Evolutionary conservation across 2,329 filamentous ascomycete genomes (phyloP).

Genomic region (Tolypocladium paradoxum): DNA sequence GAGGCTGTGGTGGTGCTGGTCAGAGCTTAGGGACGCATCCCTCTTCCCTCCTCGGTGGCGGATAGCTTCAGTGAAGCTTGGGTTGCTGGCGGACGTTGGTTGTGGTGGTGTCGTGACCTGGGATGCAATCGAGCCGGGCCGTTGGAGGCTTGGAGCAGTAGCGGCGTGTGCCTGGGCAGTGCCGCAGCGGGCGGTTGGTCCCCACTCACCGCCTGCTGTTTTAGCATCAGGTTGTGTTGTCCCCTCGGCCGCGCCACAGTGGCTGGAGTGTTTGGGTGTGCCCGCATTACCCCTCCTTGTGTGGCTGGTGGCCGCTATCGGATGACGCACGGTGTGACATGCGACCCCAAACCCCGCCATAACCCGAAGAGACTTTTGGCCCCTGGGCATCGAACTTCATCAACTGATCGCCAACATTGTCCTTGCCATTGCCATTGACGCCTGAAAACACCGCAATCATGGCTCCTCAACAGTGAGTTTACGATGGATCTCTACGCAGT

Average conservation of each 20-base stretch:
- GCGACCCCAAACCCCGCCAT: not conserved
- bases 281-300: not conserved
- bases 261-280: not conserved
- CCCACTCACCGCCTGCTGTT: not conserved
- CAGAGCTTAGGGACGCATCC: not conserved
- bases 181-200: no score
- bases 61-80: not conserved
- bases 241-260: not conserved
- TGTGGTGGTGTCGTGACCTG: not conserved
- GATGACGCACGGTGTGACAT: not conserved
- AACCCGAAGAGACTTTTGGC: not conserved
- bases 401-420: not conserved
- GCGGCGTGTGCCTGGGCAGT: not conserved
- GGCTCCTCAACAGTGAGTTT: constrained; percentile 4
- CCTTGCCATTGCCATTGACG: not conserved
- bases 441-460: not conserved
- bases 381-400: not conserved
- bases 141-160: not conserved
- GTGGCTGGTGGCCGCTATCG: not conserved
- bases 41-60: not conserved
- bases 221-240: no score
- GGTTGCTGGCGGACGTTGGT: not conserved
- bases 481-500: constrained; percentile 5
- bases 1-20: not conserved
- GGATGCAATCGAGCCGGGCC: not conserved